Evolutionary conservation across 2,329 filamentous ascomycete genomes (phyloP), one percentile per base, ranked within the genome.

Genomic region (Cryphonectria naterciae): DNA sequence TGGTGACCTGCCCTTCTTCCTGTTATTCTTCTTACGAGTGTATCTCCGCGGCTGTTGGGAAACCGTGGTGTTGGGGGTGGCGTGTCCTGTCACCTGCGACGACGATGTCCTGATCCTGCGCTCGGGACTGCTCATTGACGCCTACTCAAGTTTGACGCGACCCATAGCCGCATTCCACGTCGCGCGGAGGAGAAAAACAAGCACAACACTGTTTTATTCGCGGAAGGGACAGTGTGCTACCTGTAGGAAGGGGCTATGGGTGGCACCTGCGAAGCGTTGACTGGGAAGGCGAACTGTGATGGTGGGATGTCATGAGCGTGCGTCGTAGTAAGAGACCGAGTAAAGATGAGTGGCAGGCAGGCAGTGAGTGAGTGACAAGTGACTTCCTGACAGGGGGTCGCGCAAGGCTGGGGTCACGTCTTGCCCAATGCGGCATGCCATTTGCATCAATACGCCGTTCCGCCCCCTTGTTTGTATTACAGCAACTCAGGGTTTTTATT

Each of bases 121-220:
- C 63, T 54, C 65, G 39, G 56, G 68, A 58, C 65, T 68, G 56
- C 68, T 70, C 68, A 72, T 71, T 62, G 68, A 72, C 68, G 61
- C 65, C 71, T 72, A 70, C 37, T 39, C 68, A 65, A 68, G 39
- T 70, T 63, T 65, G 65, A 32, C 35, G 28, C 49, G 46, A 39
- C 68, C 46, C 70, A 69, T 67, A 60, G 64, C 54, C 56, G 49
- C 62, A 60, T 60, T 62, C 62, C 32, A 60, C 58, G 70, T 67
- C 60, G 54, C 63, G 69, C 56, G 54, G 60, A 11, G 22, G 19
- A 13, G 41, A 15, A 6, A 41, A 22, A 22, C 19, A 22, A 22
- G 8, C 19, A 49, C 13, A 54, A 54, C 19, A 63, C 11, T 32
- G 25, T 37, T 32, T 17, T 32, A 17, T 32, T 37, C 11, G 25